Conservation (phyloP, 192 early-diverging fungal species). For the Coemansia interrupta region DNA sequence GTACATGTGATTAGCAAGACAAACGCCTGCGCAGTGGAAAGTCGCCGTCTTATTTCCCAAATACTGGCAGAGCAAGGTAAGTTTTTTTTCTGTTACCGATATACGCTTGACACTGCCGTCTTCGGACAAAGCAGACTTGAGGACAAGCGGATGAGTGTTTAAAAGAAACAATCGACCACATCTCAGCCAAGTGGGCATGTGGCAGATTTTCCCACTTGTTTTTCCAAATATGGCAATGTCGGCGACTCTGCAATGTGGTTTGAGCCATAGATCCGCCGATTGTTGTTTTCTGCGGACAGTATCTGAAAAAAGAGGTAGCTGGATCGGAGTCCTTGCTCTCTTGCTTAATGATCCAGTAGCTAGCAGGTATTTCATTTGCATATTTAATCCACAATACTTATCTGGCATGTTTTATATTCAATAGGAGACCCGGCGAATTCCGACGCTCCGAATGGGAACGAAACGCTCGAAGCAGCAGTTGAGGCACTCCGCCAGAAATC, state of each 20-base stretch:
- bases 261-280: too few relatives aligned
- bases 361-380: not conserved
- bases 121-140: too few relatives aligned
- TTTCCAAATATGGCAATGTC: too few relatives aligned
- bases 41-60: slow-evolving; percentile 2
- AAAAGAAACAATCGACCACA: too few relatives aligned
- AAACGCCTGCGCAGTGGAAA: slow-evolving; percentile 5
- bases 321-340: too few relatives aligned
- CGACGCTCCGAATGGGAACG: not conserved
- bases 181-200: too few relatives aligned
- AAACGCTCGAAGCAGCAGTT: not conserved
- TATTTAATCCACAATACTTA: not conserved
- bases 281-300: not conserved
- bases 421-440: not conserved
- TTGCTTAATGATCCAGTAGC: not conserved
- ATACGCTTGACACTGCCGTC: too few relatives aligned
- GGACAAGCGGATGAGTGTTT: too few relatives aligned
- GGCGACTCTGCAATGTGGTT: too few relatives aligned
- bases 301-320: not conserved
- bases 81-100: not conserved
- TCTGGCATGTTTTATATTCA: not conserved
- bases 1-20: slow-evolving; percentile 17
- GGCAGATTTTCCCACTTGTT: too few relatives aligned
- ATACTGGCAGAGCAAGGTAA: slow-evolving; percentile 11
- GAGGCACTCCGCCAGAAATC: not conserved